phyloP scores from a whole-genome alignment of 345 rosid genomes.

The Citrus trifoliata region DNA sequence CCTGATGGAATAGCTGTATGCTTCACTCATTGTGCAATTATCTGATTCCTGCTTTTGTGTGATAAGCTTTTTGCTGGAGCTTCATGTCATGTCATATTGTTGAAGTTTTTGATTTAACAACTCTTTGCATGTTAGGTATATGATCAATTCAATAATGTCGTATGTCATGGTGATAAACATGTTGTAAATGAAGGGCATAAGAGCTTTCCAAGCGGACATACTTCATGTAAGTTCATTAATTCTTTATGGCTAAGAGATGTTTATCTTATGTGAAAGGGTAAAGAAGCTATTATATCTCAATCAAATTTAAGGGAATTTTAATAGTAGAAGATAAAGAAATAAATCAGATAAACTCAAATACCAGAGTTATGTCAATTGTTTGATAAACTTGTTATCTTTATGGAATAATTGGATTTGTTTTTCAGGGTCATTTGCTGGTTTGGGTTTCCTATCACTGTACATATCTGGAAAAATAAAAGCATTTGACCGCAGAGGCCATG shows the following conservation, averaged over 20 bases:
- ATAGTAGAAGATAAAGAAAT: background rate
- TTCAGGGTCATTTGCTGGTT: slow-evolving; percentile 73
- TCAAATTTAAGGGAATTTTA: background rate
- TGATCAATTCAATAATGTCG: slow-evolving; percentile 64
- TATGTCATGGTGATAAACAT: slow-evolving; percentile 66
- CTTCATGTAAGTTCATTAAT: slow-evolving; percentile 53
- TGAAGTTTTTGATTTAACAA: slow-evolving; percentile 5
- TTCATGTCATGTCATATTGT: slow-evolving; percentile 5
- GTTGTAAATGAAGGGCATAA: slow-evolving; percentile 83
- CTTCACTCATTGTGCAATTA: slow-evolving; percentile 9
- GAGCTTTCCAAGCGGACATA: slow-evolving; percentile 92
- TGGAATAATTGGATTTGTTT: background rate
- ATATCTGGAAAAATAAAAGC: slow-evolving; percentile 66
- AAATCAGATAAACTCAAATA: background rate
- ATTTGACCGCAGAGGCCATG: slow-evolving; percentile 68
- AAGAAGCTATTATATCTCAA: background rate
- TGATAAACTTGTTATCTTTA: background rate
- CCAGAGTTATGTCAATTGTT: background rate
- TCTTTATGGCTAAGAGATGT: background rate
- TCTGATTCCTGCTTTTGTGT: slow-evolving; percentile 2
- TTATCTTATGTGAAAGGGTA: background rate
- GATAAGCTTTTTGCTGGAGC: background rate
- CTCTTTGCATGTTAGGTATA: slow-evolving; percentile 44
- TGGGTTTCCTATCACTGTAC: slow-evolving; percentile 56
- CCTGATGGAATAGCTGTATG: slow-evolving; percentile 90